Conservation (phyloP, 306 rosid species). For the Trifolium dubium region DNA sequence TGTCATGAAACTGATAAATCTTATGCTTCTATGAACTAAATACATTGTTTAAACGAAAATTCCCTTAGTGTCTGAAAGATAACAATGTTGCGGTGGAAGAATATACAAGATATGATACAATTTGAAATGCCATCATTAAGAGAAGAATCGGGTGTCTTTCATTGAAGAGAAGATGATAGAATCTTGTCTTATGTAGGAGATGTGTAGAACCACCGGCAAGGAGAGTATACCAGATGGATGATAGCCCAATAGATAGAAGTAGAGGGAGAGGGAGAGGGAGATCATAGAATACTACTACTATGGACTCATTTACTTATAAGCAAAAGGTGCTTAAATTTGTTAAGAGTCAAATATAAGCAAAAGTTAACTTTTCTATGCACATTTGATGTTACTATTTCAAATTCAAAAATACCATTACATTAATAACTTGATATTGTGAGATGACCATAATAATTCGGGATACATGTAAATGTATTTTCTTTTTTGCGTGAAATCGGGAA, state of each 20-base stretch:
- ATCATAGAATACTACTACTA: background rate
- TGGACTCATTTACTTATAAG: no score
- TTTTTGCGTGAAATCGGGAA: no score
- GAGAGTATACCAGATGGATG: background rate
- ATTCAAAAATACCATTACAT: no score
- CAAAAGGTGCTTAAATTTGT: no score
- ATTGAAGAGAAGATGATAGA: background rate
- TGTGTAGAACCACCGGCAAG: slow-evolving; percentile 2
- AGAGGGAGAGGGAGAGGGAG: slow-evolving; percentile 1
- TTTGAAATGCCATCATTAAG: background rate
- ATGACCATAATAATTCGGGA: no score
- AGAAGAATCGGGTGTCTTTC: background rate
- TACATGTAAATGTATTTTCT: no score
- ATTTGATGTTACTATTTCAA: no score
- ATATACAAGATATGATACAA: background rate
- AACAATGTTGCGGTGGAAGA: background rate
- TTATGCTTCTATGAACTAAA: background rate
- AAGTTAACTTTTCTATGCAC: no score
- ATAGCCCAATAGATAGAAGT: background rate
- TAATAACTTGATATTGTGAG: no score
- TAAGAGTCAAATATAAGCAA: no score
- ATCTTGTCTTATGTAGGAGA: background rate
- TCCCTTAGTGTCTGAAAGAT: background rate
- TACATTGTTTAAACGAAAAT: background rate
- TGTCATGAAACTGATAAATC: slow-evolving; percentile 27